Base-by-base conservation (phyloP, 805 yeast genomes). In the Lipomyces spencermartinsiae region DNA sequence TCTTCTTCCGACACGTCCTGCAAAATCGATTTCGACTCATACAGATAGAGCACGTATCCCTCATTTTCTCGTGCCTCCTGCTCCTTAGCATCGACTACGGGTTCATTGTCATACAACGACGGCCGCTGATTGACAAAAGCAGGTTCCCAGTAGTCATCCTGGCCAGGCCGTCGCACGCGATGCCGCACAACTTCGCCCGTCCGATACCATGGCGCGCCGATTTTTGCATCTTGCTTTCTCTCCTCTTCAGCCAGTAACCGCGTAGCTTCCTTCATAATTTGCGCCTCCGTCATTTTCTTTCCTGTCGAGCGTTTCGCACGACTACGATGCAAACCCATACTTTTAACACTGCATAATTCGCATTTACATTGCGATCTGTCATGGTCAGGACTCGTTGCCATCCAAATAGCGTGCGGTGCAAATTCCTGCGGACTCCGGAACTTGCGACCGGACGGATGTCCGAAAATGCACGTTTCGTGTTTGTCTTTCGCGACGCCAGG, bases 371-470 rank as follows among this genome's bases (percentile, higher is more conserved):
- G 49, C 14, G 34, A 51, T 33, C 55, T 46, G 16, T 56, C 37
- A 33, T 61, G 64, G 31, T 53, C 51, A 4, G 56, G 19, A 6
- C 9, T 43, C 22, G 35, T 34, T n/a, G 16, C 37, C 19, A 49
- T 53, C 68, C 67, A 69, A 29, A 59, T n/a, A 12, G 66, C 58
- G 56, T 71, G 73, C 10, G 65, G 67, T 9, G 35, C 35, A 46
- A 71, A 64, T 35, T 71, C 72, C 2, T 19, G 35, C 10, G 63
- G 25, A 4, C 68, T 59, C n/a, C 67, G 68, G 59, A 57, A 69
- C 25, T 61, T 59, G 19, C 56, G 58, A 6, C 73, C 73, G 1
- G 73, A 63, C 3, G 73, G 73, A 55, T 71, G 73, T 37, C 73
- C 73, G 53, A 35, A 71, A 12, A 70, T 14, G 54, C 54, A 64